Percentiles rank a stretch among this genome's conserved stretches.
Evolutionary conservation across 192 early-diverging fungal species (phyloP).

Genomic region (Paraglomus occultum): DNA sequence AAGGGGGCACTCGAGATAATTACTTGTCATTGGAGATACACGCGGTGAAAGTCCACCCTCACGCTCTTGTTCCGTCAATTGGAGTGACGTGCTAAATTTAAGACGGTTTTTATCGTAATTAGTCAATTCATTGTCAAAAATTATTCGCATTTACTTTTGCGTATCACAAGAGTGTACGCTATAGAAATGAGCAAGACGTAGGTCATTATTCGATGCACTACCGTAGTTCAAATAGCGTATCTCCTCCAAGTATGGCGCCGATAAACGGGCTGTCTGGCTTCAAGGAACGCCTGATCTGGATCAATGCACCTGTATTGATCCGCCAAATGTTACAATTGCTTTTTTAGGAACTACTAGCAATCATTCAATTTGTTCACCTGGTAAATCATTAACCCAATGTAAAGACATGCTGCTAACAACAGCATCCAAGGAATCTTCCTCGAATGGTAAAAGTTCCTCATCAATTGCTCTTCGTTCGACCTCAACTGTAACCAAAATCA

Average conservation of each 20-base stretch:
- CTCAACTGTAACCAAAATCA: conserved; percentile 46
- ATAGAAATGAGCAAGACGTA: not conserved
- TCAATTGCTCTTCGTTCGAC: conserved; percentile 79
- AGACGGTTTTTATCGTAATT: conserved; percentile 1
- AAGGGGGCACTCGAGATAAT: not conserved
- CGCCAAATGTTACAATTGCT: not conserved
- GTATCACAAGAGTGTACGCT: not conserved
- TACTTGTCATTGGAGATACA: conserved; percentile 85
- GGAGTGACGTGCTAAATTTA: conserved; percentile 68
- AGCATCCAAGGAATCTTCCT: conserved; percentile 80
- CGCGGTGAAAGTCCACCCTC: conserved; percentile 87
- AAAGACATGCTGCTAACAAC: conserved; percentile 82
- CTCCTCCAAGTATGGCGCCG: conserved; percentile 91
- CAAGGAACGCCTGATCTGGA: conserved; percentile 75
- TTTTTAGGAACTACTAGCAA: not conserved
- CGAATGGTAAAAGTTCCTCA: conserved; percentile 82
- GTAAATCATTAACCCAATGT: conserved; percentile 98
- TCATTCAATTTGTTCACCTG: conserved; percentile 42
- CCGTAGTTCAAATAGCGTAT: conserved; percentile 93
- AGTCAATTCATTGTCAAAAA: not conserved
- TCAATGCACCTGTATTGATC: conserved; percentile 57
- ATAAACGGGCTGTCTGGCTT: conserved; percentile 94
- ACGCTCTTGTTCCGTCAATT: conserved; percentile 89
- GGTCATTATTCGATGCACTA: conserved; percentile 18
- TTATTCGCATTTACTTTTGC: not conserved